Base-by-base conservation (phyloP, 805 yeast species). In the Cyberlindnera maritima region DNA sequence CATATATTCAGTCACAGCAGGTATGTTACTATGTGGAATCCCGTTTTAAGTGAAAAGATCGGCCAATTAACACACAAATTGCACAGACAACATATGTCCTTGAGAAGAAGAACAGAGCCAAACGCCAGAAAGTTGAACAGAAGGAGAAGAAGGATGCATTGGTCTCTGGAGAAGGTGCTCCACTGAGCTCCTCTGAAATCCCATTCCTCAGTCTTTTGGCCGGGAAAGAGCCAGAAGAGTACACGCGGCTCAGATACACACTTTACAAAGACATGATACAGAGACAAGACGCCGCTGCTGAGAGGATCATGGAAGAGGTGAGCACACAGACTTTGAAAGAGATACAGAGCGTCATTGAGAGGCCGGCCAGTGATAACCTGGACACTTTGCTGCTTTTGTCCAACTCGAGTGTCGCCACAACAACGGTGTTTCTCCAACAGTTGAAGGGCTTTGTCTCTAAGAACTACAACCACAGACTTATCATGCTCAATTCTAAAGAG, bases 401-500 rank as follows among this genome's bases (percentile, higher is more conserved):
- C 2, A 52, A 53, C 36, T 55, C 63, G 14, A 55, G 56, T 29
- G 51, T 54, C 8, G 48, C 62, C 7, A 52, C 60, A 4, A 51
- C 56, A 10, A 34, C 55, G 0, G 43, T 26, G 1, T 59, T 60
- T 21, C 25, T 52, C 2, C 31, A 23, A 1, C 55, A 58, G 21
- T n/a, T 60, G 29, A 43, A 44, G 11, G 12, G 20, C 1, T 44
- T 50, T 31, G 33, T 59, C 8, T 25, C 43, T 9, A 39, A 44
- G 14, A 17, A 50, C 3, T 34, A 43, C 7, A 39, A 47, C 15
- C 39, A 46, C 25, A 58, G 47, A 29, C 44, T 55, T 9, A 44
- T 61, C 9, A 20, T 50, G 3, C 29, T 61, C 32, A 54, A 47
- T 39, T 54, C 65, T 2, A 61, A 59, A 46, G 63, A 61, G 29